Conservation (phyloP, 441 rosid species). For the Arabidopsis hybrid region DNA sequence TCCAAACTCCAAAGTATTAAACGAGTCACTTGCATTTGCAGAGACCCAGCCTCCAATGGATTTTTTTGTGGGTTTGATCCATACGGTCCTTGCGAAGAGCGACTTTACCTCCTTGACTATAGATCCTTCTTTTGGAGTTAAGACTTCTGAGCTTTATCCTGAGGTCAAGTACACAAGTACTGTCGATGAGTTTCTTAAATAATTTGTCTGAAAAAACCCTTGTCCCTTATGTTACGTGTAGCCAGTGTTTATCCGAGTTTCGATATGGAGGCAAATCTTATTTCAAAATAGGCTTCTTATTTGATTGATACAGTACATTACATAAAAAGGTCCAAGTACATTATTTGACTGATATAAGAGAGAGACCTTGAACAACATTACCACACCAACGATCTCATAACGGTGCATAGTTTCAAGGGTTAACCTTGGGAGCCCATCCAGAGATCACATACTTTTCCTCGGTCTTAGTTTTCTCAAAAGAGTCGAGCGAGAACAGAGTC, state of each 20-base stretch:
- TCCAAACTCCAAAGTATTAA: not conserved
- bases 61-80: conserved; percentile 52
- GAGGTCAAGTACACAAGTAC: conserved; percentile 59
- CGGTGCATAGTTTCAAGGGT: conserved; percentile 57
- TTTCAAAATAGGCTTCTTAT: conserved; percentile 17
- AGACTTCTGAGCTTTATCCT: conserved; percentile 71
- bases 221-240: conserved; percentile 1
- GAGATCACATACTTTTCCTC: conserved; percentile 64
- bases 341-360: conserved; percentile 13
- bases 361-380: conserved; percentile 32
- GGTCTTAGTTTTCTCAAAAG: conserved; percentile 73
- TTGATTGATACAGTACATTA: conserved; percentile 15
- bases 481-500: conserved; percentile 61
- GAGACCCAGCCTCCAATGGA: conserved; percentile 59
- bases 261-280: not conserved
- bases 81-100: conserved; percentile 55
- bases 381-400: conserved; percentile 14
- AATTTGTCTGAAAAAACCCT: conserved; percentile 43
- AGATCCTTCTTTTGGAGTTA: conserved; percentile 57
- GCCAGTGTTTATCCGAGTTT: not conserved
- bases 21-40: conserved; percentile 42
- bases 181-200: conserved; percentile 52
- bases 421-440: conserved; percentile 84
- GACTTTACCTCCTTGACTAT: conserved; percentile 59
- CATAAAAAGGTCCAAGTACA: conserved; percentile 22